These are phyloP conservation scores for Acanthamoeba lenticulata DNA, from an alignment of 208 protist genomes.

Conservation along the genomic window DNA sequence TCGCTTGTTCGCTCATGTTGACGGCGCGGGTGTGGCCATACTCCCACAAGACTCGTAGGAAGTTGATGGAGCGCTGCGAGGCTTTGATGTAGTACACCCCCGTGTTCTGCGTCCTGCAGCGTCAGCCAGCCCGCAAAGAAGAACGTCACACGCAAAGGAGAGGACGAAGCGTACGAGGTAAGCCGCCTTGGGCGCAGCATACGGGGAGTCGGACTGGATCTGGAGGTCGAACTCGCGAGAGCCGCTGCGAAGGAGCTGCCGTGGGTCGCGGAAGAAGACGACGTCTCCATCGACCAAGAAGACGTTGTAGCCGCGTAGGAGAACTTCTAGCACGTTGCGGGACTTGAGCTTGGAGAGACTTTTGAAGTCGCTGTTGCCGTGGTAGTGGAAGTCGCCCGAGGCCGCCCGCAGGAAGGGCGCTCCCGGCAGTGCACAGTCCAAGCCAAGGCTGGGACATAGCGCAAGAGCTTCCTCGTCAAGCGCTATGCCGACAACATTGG, in stretches of 20 bases:
- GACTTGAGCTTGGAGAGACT: slow-evolving; percentile 44
- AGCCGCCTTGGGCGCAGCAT: not conserved
- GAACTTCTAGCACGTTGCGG: slow-evolving; percentile 30
- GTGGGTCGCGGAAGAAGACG: not conserved
- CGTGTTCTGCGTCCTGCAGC: not conserved
- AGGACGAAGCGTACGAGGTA: not conserved
- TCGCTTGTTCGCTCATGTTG: not conserved
- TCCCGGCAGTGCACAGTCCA: not conserved
- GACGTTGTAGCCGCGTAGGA: slow-evolving; percentile 24
- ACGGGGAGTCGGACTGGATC: slow-evolving; percentile 26
- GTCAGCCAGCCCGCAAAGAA: not conserved
- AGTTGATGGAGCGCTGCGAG: not conserved
- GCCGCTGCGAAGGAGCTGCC: not conserved
- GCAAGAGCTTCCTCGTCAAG: not conserved
- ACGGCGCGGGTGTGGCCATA: not conserved
- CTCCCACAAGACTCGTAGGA: not conserved
- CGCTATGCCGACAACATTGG: slow-evolving; percentile 1
- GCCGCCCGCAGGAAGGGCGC: not conserved
- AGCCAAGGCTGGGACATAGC: not conserved
- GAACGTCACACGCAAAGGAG: not conserved
- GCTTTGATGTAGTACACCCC: not conserved
- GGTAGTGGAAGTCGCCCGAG: slow-evolving; percentile 9
- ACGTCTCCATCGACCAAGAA: slow-evolving; percentile 27
- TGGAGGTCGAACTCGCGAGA: not conserved
- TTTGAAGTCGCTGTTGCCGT: slow-evolving; percentile 44